Base-by-base conservation (phyloP, 345 rosid genomes). In the Euphorbia tirucalli region DNA sequence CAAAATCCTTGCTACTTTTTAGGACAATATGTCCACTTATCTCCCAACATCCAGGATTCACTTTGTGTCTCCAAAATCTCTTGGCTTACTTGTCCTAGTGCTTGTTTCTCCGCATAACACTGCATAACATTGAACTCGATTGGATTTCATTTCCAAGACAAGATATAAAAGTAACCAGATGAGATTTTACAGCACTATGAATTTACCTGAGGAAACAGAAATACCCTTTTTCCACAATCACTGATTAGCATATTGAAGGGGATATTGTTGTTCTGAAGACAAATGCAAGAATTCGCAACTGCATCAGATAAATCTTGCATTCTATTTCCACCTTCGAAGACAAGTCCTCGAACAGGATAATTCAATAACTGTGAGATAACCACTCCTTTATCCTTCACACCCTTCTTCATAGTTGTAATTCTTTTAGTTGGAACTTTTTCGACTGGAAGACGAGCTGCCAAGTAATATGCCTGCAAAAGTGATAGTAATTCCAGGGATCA, bases 91-190 rank as follows among this genome's bases (percentile, higher is more conserved):
- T 88, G 93, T 49, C 97, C 97, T 27, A 91, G 85, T 59, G 98
- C 98, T 75, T 91, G 97, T 73, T 90, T 93, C 89, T 91, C 97
- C 1, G 97, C 96, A 61, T 91, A 93, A 71, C 98, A 90, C 97
- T 93, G 86, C 30, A 35, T 54, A 65, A 41, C 75, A 30, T 39
- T 3, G 16, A 48, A 22, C 49, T 7, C 7, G 2, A 32, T 21
- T 25, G 44, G 28, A 55, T 65, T 64, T 16, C 49, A 43, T 18
- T 15, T 28, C 35, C 19, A 7, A 11, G 14, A 5, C 14, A 43
- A 43, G 60, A 11, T 55, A 50, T 27, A 21, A 14, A 31, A 22
- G 48, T n/a, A 37, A 46, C 41, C 46, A 31, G n/a, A n/a, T n/a
- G n/a, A n/a, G n/a, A n/a, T n/a, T n/a, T n/a, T n/a, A n/a, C n/a